Evolutionary conservation across 495 filamentous ascomycete genomes (phyloP), one percentile per base, ranked within the genome.

Genomic region (Symbiotaphrina buchneri): DNA sequence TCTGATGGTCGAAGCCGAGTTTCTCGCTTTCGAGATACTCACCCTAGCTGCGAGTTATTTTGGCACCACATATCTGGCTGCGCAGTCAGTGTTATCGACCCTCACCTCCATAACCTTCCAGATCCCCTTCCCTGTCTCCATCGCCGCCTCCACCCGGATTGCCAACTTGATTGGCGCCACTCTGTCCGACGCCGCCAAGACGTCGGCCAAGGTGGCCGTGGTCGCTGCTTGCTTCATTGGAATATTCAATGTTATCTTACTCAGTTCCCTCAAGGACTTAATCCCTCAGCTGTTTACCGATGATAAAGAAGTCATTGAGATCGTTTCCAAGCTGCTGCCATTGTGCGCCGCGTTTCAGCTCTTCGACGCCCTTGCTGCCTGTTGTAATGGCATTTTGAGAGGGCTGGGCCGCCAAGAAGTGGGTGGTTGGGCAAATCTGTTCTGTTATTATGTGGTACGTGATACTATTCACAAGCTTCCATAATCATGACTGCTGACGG

Each of bases 41-140:
- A 65, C 63, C 1, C 49, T 71, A 3, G 46, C 51, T 16, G 48
- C 65, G 0, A 58, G 57, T 15, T 55, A 56, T 40, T 43, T 71
- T 2, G 34, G 36, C 33, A 48, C 52, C 13, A 56, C 53, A 6
- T 49, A 58, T 25, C 43, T 71, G 2, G 75, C 75, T 0, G 71
- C 75, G 0, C 73, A 82, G 38, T 67, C 68, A 7, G 58, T 79
- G 6, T 47, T 80, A 7, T 52, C 57, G 11, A 76, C 70, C 5
- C 51, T 76, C 18, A 53, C 59, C 1, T 54, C 57, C 36, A 59
- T 74, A 21, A 63, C 65, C 7, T 76, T 64, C 49, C 70, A 74
- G 40, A 67, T 74, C 18, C 71, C 69, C 4, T 74, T 74, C 48
- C 65, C 71, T 2, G 47, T 72, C 6, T 63, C 61, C 4, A 70